phyloP scores from a whole-genome alignment of 768 basidiomycete species.

The Pisolithus orientalis region DNA sequence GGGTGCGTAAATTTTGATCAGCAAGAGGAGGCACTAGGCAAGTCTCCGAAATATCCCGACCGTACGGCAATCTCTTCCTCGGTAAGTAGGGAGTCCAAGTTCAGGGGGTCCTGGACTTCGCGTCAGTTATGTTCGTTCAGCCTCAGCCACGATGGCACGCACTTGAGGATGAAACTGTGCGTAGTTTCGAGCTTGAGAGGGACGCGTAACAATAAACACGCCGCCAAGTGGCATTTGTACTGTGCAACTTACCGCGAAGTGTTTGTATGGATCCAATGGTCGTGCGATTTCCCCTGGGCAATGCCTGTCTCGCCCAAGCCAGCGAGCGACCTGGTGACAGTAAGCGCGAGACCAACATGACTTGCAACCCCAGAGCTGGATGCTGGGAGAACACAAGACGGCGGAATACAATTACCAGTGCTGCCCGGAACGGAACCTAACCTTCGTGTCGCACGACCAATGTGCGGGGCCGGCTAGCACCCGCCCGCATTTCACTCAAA shows the following conservation, averaged over 20 bases:
- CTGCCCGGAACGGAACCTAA: conserved; percentile 5
- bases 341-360: conserved; percentile 3
- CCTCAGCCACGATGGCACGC: conserved; percentile 2
- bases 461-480: too few relatives aligned
- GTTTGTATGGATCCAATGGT: conserved; percentile 4
- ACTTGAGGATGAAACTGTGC: conserved; percentile 17
- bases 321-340: background rate
- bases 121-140: background rate
- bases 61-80: conserved; percentile 89
- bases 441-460: too few relatives aligned
- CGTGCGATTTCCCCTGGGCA: too few relatives aligned
- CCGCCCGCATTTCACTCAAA: too few relatives aligned
- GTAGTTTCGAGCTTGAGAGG: conserved; percentile 12
- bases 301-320: too few relatives aligned
- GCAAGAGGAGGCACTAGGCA: background rate
- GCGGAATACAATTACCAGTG: background rate
- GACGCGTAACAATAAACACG: background rate
- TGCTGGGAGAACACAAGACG: background rate
- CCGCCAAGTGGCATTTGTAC: background rate
- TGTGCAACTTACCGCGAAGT: conserved; percentile 13
- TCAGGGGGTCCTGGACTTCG: conserved; percentile 67
- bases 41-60: conserved; percentile 33
- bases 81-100: conserved; percentile 70
- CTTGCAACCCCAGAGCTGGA: background rate
- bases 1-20: conserved; percentile 2